Evolutionary conservation across 108 stramenopile genomes (phyloP), one percentile per base, ranked within the genome.

Genomic region (Nitzschia putrida): DNA sequence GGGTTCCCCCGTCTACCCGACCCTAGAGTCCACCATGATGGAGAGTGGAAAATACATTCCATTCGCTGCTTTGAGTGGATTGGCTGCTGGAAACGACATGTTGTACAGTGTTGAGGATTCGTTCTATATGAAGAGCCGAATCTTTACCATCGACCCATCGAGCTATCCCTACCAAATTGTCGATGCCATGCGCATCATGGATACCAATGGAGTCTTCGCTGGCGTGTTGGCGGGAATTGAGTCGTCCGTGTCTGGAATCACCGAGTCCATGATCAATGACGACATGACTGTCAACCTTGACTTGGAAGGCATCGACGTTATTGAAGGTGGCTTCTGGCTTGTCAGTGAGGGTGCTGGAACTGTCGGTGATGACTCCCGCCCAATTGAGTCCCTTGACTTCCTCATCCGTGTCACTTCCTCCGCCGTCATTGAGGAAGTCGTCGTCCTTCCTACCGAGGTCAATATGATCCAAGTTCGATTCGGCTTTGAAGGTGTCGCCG

Each of bases 231-330:
- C 37, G 24, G 50, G 24, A 10, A 34, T 34, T 34, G 29, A 34
- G 29, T 1, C 29, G 1, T 34, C 29, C 29, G 4, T 34, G 1
- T 4, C 29, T 34, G 29, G 29, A 34, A 52, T 70, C 38, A 64
- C 37, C 22, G 73, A 66, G 10, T 53, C 61, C 22, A 60, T 68
- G 40, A 59, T 53, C 11, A 87, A 88, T 41, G 80, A 61, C 2
- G 90, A 88, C 61, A 66, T 49, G 26, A 85, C 90, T 4, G 87
- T 88, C 61, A 91, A 88, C 70, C 61, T 91, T 43, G 90, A 91
- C 51, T 74, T 38, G 25, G 88, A 92, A 68, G 91, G 91, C 18
- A 85, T 92, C 55, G 69, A 82, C 0, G 73, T 82, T 1, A 64
- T 66, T 16, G 44, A 77, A 23, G 72, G 66, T 18, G 69, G 71